phyloP scores from a whole-genome alignment of 352 stramenopile genomes.

The Pythium scleroteichum region DNA sequence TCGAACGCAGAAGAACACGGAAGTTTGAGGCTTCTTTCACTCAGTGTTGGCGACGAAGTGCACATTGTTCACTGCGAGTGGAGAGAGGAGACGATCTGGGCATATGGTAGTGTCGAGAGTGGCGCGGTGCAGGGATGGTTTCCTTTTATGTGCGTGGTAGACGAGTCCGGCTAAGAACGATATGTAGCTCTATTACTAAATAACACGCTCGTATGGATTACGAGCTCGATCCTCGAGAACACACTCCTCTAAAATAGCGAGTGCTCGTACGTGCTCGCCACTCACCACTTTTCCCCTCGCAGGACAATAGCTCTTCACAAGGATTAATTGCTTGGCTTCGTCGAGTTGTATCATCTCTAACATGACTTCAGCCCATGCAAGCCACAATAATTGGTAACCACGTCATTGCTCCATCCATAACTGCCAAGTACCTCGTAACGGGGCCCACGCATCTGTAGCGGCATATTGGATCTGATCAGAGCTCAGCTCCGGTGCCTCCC shows the following conservation, averaged over 20 bases:
- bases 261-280: slow-evolving; percentile 45
- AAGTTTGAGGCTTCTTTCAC: background rate
- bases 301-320: slow-evolving; percentile 71
- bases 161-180: slow-evolving; percentile 1
- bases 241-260: slow-evolving; percentile 43
- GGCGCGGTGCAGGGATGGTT: slow-evolving; percentile 27
- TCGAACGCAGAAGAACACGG: background rate
- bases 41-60: slow-evolving; percentile 22
- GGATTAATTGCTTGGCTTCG: slow-evolving; percentile 50
- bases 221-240: slow-evolving; percentile 18
- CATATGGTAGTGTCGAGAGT: slow-evolving; percentile 5
- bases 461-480: slow-evolving; percentile 76
- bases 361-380: slow-evolving; percentile 43
- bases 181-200: slow-evolving; percentile 19
- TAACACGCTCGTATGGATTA: slow-evolving; percentile 13
- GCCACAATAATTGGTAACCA: too few species aligned
- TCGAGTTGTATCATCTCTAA: slow-evolving; percentile 74
- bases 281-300: slow-evolving; percentile 37
- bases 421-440: slow-evolving; percentile 68
- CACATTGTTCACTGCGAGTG: slow-evolving; percentile 27
- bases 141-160: slow-evolving; percentile 27
- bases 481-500: slow-evolving; percentile 67
- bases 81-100: slow-evolving; percentile 29
- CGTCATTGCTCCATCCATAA: too few species aligned
- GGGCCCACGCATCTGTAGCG: slow-evolving; percentile 78